phyloP scores from a whole-genome alignment of 495 filamentous ascomycete genomes.

The Aspergillus ostianus region DNA sequence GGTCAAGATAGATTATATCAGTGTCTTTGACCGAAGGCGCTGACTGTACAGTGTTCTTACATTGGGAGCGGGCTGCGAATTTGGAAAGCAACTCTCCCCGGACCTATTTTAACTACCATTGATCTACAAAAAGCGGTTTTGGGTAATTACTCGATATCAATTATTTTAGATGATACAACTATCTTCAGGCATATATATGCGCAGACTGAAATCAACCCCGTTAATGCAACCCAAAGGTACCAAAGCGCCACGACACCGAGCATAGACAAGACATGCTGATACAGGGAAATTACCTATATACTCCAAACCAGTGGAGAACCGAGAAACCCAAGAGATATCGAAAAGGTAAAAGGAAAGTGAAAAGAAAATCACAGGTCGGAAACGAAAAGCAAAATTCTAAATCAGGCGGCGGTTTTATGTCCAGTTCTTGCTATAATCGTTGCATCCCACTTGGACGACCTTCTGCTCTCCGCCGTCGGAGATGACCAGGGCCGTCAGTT shows the following conservation, averaged over 20 bases:
- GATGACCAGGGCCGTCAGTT: slow-evolving; percentile 75
- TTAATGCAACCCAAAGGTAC: slow-evolving; percentile 2
- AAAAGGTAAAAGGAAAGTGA: not conserved
- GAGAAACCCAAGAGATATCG: not conserved
- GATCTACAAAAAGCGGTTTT: not conserved
- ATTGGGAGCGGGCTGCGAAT: not conserved
- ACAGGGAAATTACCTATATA: not conserved
- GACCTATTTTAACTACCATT: not conserved
- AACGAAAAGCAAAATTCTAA: not conserved
- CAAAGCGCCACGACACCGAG: slow-evolving; percentile 9
- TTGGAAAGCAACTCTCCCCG: not conserved
- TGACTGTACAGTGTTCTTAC: not conserved
- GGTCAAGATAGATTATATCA: not conserved
- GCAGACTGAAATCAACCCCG: not conserved
- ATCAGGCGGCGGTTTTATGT: not conserved
- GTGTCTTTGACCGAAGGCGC: not conserved
- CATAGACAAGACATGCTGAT: slow-evolving; percentile 2
- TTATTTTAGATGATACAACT: slow-evolving; percentile 2
- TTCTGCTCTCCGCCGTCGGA: slow-evolving; percentile 44
- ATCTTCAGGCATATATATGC: not conserved
- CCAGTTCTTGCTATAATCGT: slow-evolving; percentile 22
- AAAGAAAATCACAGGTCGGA: not conserved
- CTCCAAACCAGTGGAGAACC: slow-evolving; percentile 8
- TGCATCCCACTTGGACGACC: slow-evolving; percentile 37
- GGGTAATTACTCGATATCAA: not conserved